Percentiles rank a stretch among this genome's conserved stretches.
These are phyloP conservation scores for Rhizopus stolonifer DNA, from an alignment of 371 early-diverging fungal genomes.

Conservation along the genomic window DNA sequence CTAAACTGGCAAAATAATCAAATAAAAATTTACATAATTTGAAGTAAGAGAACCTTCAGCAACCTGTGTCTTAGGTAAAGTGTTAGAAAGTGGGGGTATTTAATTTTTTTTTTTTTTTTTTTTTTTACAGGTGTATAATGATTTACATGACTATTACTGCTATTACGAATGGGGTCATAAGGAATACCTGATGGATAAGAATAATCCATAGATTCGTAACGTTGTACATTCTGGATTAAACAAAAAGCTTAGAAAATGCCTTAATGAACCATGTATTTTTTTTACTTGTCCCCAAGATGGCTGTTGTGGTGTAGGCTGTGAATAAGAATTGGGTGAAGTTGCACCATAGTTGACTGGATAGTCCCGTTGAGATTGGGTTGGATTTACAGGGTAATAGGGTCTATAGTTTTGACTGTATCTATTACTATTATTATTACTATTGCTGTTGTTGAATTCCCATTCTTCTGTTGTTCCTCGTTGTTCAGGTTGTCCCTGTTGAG, in stretches of 20 bases:
- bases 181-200: neutral
- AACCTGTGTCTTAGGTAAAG: neutral
- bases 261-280: neutral
- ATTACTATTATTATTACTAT: conserved; percentile 13
- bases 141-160: neutral
- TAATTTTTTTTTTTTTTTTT: neutral
- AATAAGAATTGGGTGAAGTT: neutral
- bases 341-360: neutral
- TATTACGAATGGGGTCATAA: conserved; percentile 26
- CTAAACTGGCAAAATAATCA: too few relatives aligned
- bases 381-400: conserved; percentile 3
- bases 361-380: neutral
- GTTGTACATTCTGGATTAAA: neutral
- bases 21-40: neutral
- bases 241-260: neutral
- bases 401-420: conserved; percentile 13
- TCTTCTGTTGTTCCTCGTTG: conserved; percentile 8
- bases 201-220: neutral
- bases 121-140: neutral
- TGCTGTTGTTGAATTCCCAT: conserved; percentile 20
- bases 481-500: conserved; percentile 27
- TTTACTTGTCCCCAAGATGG: conserved; percentile 6
- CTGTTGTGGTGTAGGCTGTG: neutral
- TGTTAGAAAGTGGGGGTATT: neutral
- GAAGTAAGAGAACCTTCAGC: neutral